Conservation (phyloP, 257 asterid species). For the Rubia yunnanensis region DNA sequence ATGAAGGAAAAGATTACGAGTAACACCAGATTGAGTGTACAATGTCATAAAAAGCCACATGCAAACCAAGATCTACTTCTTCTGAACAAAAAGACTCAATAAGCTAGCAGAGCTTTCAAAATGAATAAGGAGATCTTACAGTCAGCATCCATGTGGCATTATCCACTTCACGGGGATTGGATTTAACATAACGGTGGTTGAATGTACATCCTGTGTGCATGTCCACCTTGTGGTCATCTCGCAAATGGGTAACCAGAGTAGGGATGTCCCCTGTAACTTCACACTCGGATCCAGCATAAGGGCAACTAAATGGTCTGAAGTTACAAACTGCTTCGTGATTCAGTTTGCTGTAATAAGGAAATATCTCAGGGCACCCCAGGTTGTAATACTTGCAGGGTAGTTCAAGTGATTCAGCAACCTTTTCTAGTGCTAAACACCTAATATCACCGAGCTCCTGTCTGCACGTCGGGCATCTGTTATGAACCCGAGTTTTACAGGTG, state of each 20-base stretch:
- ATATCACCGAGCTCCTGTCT: slow-evolving; percentile 93
- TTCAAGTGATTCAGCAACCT: slow-evolving; percentile 78
- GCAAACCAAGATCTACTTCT: not conserved
- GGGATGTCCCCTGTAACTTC: slow-evolving; percentile 62
- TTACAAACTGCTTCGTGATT: slow-evolving; percentile 67
- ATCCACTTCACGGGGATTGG: slow-evolving; percentile 81
- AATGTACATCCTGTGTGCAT: slow-evolving; percentile 85
- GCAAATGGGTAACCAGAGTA: slow-evolving; percentile 62
- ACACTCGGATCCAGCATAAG: slow-evolving; percentile 83
- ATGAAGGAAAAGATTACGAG: not conserved
- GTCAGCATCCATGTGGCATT: slow-evolving; percentile 89
- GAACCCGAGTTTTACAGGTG: slow-evolving; percentile 79
- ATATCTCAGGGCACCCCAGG: slow-evolving; percentile 76
- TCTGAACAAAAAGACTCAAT: not conserved
- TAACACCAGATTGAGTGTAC: slow-evolving; percentile 1
- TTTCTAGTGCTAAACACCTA: slow-evolving; percentile 81
- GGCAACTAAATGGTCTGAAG: slow-evolving; percentile 63
- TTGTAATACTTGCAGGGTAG: slow-evolving; percentile 69
- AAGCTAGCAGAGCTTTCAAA: not conserved
- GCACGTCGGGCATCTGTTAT: slow-evolving; percentile 81
- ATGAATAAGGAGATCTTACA: slow-evolving; percentile 27
- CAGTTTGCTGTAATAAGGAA: slow-evolving; percentile 74
- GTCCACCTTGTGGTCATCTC: slow-evolving; percentile 80
- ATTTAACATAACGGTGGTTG: slow-evolving; percentile 75
- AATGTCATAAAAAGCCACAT: not conserved